phyloP scores from a whole-genome alignment of 1,284 basidiomycete genomes.

The Microbotryum violaceum region DNA sequence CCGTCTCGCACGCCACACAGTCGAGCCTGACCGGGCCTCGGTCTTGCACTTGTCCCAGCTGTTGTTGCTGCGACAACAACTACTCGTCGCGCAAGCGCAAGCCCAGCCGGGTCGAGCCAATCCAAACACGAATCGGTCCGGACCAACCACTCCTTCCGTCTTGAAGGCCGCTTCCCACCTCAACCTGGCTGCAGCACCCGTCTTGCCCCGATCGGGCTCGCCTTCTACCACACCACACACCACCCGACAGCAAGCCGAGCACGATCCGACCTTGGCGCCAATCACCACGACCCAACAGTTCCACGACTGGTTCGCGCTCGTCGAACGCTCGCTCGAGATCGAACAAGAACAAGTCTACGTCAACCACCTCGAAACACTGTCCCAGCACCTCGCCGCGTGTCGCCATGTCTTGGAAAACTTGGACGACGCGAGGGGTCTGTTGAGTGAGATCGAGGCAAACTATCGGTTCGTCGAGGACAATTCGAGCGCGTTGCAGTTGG shows the following conservation, averaged over 20 bases:
- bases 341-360: conserved; percentile 85
- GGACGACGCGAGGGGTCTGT: conserved; percentile 60
- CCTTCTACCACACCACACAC: conserved; percentile 11
- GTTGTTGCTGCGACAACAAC: background rate
- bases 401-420: conserved; percentile 61
- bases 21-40: no score
- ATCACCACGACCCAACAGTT: conserved; percentile 85
- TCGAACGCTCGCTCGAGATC: conserved; percentile 78
- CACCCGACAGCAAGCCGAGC: conserved; percentile 36
- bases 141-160: conserved; percentile 12
- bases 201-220: background rate
- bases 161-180: background rate
- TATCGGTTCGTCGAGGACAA: conserved; percentile 81
- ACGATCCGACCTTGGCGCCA: conserved; percentile 47
- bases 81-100: conserved; percentile 6
- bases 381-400: conserved; percentile 65
- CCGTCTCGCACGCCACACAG: no score
- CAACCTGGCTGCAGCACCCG: conserved; percentile 14
- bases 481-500: conserved; percentile 74
- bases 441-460: conserved; percentile 70
- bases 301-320: conserved; percentile 78
- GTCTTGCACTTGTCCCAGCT: background rate
- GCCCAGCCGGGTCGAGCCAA: no score
- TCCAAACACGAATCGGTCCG: background rate
- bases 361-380: conserved; percentile 65